Base-by-base conservation (phyloP, 148 eudicot species). In the Chenopodium formosanum region DNA sequence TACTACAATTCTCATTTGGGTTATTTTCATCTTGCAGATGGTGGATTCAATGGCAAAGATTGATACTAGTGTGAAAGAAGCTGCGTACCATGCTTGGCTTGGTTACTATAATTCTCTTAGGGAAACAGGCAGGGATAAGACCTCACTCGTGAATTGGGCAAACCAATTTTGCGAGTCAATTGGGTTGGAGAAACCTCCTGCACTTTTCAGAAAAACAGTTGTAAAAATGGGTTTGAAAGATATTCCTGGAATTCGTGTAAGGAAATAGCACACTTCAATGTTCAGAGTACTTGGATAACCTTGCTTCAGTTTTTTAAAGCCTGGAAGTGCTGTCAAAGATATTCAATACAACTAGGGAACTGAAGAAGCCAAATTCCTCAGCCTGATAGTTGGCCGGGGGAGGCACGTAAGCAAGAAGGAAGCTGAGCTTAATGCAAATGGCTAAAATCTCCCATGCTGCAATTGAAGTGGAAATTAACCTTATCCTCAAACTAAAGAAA, bases 61-160 rank as follows among this genome's bases (percentile, higher is more conserved):
- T 22, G 99, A 94, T 79, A 63, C 80, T 1, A 94, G 93, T 74
- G 82, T 91, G 31, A 96, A 91, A 85, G 98, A 96, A 87, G 95
- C 93, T 48, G 99, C 98, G 23, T 96, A 94, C 85, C 99, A 94
- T 88, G 94, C 94, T 73, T 96, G 99, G 98, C 94, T 96, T 5
- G 97, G 98, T 48, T 94, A 94, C 85, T 96, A 96, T 70, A 96
- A 94, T 85, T 91, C 99, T 6, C 84, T 89, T 63, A 86, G 84
- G 17, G 95, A 93, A 77, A 91, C 86, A 32, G 94, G 98, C 47
- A 90, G 97, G 80, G 97, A 96, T 84, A 96, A 96, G 82, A 92
- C 98, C 56, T 88, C 92, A 19, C 97, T 96, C 40, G 99, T 89
- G 12, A 88, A 91, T 66, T 83, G 91, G 78, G 99, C 95, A 46